phyloP scores from a whole-genome alignment of 1,284 basidiomycete genomes.

The Malassezia vespertilionis region DNA sequence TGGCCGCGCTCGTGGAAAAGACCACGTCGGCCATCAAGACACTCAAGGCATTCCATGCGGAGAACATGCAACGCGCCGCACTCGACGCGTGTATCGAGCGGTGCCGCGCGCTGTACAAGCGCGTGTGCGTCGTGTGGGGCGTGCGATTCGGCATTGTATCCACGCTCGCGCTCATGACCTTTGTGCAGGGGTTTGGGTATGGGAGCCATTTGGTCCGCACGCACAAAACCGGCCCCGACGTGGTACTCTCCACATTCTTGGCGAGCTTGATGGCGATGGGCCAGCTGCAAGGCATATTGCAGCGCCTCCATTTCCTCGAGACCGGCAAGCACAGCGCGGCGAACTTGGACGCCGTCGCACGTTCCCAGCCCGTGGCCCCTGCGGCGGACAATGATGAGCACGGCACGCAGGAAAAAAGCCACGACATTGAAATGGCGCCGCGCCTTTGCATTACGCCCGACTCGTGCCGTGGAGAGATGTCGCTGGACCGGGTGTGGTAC shows the following conservation, averaged over 20 bases:
- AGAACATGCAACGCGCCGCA: conserved; percentile 55
- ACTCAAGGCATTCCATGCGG: conserved; percentile 90
- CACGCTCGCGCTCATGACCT: conserved; percentile 68
- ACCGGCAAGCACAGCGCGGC: conserved; percentile 78
- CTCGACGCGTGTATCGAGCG: conserved; percentile 52
- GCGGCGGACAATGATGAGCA: not conserved
- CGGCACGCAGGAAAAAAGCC: not conserved
- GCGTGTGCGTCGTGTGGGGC: conserved; percentile 65
- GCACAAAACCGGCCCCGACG: conserved; percentile 59
- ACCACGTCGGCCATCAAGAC: conserved; percentile 70
- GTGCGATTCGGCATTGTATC: conserved; percentile 61
- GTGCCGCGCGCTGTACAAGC: conserved; percentile 51
- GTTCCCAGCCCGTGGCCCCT: conserved; percentile 28
- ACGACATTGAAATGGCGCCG: conserved; percentile 16
- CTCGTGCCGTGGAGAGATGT: conserved; percentile 60
- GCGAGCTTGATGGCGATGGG: conserved; percentile 78
- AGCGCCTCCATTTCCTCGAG: conserved; percentile 63
- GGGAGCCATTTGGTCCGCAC: conserved; percentile 72
- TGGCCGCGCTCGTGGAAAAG: conserved; percentile 69
- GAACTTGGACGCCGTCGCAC: conserved; percentile 58
- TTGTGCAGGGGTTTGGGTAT: conserved; percentile 94
- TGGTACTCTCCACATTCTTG: conserved; percentile 93
- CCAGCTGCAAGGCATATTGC: conserved; percentile 74
- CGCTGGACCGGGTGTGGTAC: conserved; percentile 66
- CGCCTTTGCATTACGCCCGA: conserved; percentile 9